Conservation (phyloP, 805 yeast genomes). For the Jamesozyma hellenica region DNA sequence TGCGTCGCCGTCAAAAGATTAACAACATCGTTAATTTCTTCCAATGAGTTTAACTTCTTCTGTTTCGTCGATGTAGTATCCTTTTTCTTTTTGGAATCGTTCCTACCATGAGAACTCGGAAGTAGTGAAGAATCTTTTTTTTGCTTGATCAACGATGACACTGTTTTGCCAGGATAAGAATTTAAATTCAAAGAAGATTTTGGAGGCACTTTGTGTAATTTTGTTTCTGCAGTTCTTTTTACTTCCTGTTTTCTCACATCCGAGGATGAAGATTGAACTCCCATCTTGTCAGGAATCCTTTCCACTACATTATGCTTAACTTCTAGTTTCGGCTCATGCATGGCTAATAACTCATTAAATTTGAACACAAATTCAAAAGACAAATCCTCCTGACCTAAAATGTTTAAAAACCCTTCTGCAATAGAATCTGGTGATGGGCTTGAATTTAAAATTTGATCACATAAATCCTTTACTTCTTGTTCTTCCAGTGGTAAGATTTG, state of each 20-base stretch:
- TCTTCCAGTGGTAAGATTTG: conserved; percentile 26
- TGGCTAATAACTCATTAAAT: conserved; percentile 19
- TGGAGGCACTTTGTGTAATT: neutral
- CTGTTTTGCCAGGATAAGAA: neutral
- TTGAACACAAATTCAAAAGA: conserved; percentile 25
- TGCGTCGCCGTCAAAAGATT: conserved; percentile 39
- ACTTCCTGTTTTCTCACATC: neutral
- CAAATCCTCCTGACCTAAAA: conserved; percentile 26
- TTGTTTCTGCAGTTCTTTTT: neutral
- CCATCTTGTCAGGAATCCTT: neutral
- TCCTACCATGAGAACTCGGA: neutral
- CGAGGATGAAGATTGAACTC: neutral
- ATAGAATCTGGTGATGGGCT: conserved; percentile 16
- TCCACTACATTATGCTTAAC: neutral
- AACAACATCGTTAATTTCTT: conserved; percentile 57
- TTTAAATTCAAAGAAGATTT: neutral
- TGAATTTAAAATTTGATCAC: conserved; percentile 21
- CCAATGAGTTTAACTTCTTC: conserved; percentile 44
- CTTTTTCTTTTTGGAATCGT: neutral
- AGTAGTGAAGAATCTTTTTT: neutral
- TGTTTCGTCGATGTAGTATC: conserved; percentile 13
- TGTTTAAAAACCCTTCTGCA: conserved; percentile 23
- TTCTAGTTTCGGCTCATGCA: neutral
- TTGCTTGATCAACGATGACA: neutral
- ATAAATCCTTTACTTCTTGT: conserved; percentile 19